Percentiles rank a stretch among this genome's conserved stretches.
Conservation (phyloP, 352 stramenopile genomes). For the Halophytophthora polymorphica region DNA sequence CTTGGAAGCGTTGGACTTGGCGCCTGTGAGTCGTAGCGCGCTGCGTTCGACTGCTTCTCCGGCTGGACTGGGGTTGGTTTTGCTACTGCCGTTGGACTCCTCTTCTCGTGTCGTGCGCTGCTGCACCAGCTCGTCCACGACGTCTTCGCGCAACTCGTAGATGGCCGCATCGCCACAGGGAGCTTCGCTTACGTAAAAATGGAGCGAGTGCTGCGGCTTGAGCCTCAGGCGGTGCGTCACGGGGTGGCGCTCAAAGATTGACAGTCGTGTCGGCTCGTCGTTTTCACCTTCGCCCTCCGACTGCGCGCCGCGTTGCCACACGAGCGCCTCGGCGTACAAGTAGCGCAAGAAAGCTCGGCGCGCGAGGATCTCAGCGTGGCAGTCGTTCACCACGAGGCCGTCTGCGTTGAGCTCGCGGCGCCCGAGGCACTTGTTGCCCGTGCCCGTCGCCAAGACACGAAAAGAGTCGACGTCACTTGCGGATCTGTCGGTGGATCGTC, state of each 20-base stretch:
- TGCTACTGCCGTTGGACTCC: neutral
- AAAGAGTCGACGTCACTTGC: conserved; percentile 12
- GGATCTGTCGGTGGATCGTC: neutral
- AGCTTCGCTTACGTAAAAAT: conserved; percentile 91
- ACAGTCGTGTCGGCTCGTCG: conserved; percentile 17
- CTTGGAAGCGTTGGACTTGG: conserved; percentile 42
- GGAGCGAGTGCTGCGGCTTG: conserved; percentile 62
- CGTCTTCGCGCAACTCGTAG: conserved; percentile 77
- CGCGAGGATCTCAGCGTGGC: conserved; percentile 91
- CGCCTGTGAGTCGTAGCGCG: conserved; percentile 58
- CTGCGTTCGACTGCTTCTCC: conserved; percentile 24
- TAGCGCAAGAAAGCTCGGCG: conserved; percentile 82
- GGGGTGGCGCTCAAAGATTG: conserved; percentile 43
- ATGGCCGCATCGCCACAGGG: conserved; percentile 94
- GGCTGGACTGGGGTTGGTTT: conserved; percentile 3
- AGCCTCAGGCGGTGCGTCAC: conserved; percentile 41
- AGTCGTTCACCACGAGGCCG: conserved; percentile 90
- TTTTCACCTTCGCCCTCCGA: conserved; percentile 8
- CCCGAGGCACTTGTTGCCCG: conserved; percentile 83
- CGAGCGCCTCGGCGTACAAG: conserved; percentile 77
- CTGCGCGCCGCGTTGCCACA: conserved; percentile 15
- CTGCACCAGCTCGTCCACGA: conserved; percentile 60
- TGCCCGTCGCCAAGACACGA: conserved; percentile 50
- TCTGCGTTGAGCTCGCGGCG: conserved; percentile 54
- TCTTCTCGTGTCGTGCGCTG: conserved; percentile 28